Evolutionary conservation across 2,329 filamentous ascomycete genomes (phyloP).

Genomic region (Phyllosticta citriasiana): DNA sequence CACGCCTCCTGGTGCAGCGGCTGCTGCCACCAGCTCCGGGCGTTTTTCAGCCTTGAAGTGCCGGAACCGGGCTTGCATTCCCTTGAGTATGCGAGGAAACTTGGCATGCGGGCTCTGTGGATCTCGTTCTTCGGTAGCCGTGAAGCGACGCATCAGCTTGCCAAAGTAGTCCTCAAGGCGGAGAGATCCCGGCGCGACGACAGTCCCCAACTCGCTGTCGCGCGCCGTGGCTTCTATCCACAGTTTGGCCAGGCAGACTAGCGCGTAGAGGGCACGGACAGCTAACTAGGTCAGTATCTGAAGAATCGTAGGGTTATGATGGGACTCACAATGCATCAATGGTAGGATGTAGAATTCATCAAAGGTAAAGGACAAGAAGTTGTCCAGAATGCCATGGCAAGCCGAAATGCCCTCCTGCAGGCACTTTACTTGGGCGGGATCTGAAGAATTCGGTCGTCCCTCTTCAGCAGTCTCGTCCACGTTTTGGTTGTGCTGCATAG

Average conservation of each 20-base stretch:
- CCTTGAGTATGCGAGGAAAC: constrained; percentile 37
- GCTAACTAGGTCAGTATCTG: constrained; percentile 20
- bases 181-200: constrained; percentile 39
- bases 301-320: constrained; percentile 13
- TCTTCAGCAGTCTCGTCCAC: constrained; percentile 24
- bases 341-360: constrained; percentile 34
- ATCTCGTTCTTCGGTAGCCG: constrained; percentile 31
- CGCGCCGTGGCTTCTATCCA: constrained; percentile 45
- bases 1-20: not conserved
- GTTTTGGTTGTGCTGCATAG: constrained; percentile 36
- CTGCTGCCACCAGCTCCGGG: constrained; percentile 20
- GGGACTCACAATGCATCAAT: constrained; percentile 33
- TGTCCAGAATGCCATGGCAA: constrained; percentile 38
- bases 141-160: constrained; percentile 36
- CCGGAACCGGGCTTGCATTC: not conserved
- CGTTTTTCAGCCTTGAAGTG: constrained; percentile 33
- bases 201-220: constrained; percentile 35
- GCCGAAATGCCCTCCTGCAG: constrained; percentile 36
- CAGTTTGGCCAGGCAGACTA: constrained; percentile 51
- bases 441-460: constrained; percentile 29
- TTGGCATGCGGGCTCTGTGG: constrained; percentile 37
- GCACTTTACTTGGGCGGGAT: constrained; percentile 37
- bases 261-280: constrained; percentile 46
- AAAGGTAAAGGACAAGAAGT: constrained; percentile 39
- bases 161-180: constrained; percentile 39